A percentile compares a stretch with the other conserved stretches of the same genome.
Conservation (phyloP, 768 basidiomycete genomes). For the Lactarius indigo region DNA sequence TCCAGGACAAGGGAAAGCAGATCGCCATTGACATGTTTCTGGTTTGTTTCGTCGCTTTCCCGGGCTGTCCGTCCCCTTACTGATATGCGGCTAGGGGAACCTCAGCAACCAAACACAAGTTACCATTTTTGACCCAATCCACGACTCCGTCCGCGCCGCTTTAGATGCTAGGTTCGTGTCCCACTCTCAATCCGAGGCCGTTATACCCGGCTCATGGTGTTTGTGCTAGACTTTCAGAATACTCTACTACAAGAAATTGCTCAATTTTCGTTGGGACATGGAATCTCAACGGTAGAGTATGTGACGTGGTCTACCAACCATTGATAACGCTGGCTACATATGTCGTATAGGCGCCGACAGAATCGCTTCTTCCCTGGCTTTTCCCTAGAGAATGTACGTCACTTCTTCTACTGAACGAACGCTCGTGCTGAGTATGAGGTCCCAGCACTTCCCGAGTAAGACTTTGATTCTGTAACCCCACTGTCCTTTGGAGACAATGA, state of each 20-base stretch:
- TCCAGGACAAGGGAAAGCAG: slow-evolving; percentile 94
- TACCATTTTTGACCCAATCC: slow-evolving; percentile 89
- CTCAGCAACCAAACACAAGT: slow-evolving; percentile 84
- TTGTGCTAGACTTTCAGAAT: slow-evolving; percentile 68
- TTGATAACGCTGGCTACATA: neutral
- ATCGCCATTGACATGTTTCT: slow-evolving; percentile 93
- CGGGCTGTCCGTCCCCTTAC: neutral
- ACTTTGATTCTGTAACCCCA: neutral
- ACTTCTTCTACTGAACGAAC: neutral
- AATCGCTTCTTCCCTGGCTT: slow-evolving; percentile 85
- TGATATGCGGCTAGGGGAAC: slow-evolving; percentile 68
- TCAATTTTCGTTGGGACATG: slow-evolving; percentile 87
- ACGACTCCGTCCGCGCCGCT: slow-evolving; percentile 75
- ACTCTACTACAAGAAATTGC: slow-evolving; percentile 71
- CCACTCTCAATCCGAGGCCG: neutral
- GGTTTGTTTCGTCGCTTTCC: slow-evolving; percentile 42
- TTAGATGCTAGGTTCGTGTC: slow-evolving; percentile 62
- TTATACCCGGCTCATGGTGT: neutral
- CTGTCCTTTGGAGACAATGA: neutral
- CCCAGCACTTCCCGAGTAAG: slow-evolving; percentile 48
- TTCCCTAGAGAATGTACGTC: slow-evolving; percentile 76
- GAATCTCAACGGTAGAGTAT: slow-evolving; percentile 90
- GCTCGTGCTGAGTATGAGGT: neutral
- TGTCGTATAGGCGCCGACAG: slow-evolving; percentile 62
- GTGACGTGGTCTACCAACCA: slow-evolving; percentile 25